Percentiles rank a stretch among this genome's conserved stretches.
Conservation (phyloP, 257 asterid genomes). For the Solanum gandarillasii region DNA sequence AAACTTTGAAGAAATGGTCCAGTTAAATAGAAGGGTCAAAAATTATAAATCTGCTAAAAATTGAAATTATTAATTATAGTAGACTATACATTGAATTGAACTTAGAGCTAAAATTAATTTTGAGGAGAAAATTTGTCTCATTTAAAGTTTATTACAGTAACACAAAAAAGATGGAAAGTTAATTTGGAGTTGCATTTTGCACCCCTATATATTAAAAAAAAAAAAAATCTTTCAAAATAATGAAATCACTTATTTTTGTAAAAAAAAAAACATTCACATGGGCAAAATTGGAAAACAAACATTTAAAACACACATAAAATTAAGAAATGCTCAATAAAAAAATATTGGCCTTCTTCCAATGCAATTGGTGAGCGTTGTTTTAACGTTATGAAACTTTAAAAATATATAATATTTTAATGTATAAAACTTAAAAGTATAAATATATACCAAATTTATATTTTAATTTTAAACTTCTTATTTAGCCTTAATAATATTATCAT, state of each 20-base stretch:
- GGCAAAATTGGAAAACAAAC: neutral
- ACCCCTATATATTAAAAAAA: neutral
- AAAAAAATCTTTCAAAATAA: no score
- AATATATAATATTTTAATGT: neutral
- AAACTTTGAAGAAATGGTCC: neutral
- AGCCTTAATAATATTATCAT: neutral
- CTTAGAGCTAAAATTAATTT: neutral
- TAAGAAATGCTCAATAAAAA: no score
- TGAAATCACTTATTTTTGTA: neutral
- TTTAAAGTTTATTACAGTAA: neutral
- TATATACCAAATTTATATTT: neutral
- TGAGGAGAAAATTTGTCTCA: neutral
- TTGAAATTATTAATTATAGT: neutral
- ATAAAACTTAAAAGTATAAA: neutral
- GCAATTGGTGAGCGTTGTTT: neutral
- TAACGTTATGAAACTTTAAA: neutral
- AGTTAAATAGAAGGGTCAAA: neutral
- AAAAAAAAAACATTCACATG: neutral
- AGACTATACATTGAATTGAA: neutral
- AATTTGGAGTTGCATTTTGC: neutral
- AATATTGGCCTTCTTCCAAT: no score
- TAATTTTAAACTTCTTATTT: neutral
- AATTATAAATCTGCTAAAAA: neutral
- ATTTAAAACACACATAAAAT: no score
- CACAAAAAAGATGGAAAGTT: neutral